Evolutionary conservation across 108 stramenopile species (phyloP).

Genomic region (Nitzschia palea): DNA sequence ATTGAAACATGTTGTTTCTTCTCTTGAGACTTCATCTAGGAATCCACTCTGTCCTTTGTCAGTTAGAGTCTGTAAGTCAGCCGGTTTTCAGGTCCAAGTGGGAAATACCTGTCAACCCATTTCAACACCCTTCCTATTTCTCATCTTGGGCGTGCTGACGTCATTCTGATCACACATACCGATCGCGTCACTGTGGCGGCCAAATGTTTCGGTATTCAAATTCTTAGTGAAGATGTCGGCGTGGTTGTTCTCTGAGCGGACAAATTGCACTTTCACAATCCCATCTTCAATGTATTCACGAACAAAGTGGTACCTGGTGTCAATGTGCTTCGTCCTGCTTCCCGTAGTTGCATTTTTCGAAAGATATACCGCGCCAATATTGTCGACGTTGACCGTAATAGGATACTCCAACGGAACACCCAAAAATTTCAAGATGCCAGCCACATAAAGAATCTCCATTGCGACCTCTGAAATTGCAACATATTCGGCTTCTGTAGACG

Average conservation of each 20-base stretch:
- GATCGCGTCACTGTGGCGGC: neutral
- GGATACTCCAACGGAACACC: neutral
- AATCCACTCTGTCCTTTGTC: too few relatives aligned
- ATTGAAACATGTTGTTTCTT: too few relatives aligned
- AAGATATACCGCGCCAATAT: conserved; percentile 12
- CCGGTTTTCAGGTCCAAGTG: too few relatives aligned
- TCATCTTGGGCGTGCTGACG: neutral
- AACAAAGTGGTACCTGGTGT: neutral
- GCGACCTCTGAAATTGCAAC: neutral
- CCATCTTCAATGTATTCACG: conserved; percentile 4
- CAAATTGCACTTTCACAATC: neutral
- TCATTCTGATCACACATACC: neutral
- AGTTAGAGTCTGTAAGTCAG: too few relatives aligned
- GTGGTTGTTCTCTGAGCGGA: neutral
- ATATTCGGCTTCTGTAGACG: conserved; percentile 16
- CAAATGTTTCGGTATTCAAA: neutral
- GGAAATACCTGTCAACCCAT: neutral
- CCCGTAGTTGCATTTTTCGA: neutral
- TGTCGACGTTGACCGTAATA: neutral
- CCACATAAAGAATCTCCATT: neutral
- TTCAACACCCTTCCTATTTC: conserved; percentile 6
- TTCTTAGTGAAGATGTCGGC: neutral
- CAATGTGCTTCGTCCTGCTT: conserved; percentile 10
- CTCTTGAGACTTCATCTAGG: too few relatives aligned
- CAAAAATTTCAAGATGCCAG: neutral